Evolutionary conservation across 2,329 filamentous ascomycete genomes (phyloP), one percentile per base, ranked within the genome.

Genomic region (Pseudocercospora crystallina): DNA sequence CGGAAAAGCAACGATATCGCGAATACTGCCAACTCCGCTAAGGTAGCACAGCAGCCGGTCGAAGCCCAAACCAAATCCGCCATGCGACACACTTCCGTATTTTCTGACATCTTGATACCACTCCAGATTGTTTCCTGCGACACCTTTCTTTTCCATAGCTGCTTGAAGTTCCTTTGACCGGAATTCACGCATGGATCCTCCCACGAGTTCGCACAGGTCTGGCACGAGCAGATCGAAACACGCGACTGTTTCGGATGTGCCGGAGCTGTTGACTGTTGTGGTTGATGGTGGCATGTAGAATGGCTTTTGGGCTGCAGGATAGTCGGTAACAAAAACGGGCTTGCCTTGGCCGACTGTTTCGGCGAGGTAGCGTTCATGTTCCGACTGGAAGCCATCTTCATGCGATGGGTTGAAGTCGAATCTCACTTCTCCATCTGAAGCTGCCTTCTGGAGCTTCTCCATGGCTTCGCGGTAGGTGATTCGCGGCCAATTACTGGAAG

Each of bases 141-240:
- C 73, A 1, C 86, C 85, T 56, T 85, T 82, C 15, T 78, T 73
- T 34, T 78, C 75, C 90, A 95, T 95, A 44, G 85, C 84, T 46
- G 80, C 73, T 52, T 86, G 71, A 15, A 95, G 77, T 39, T 84
- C 74, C 1, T 80, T 72, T 32, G 90, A 74, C 37, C 87, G 82
- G 71, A 95, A 84, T 72, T 96, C 90, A 72, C 91, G 89, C 76
- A 96, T 83, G 3, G 90, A 95, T 32, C 91, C 91, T 20, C 91
- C 91, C 2, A 87, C 89, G 42, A 96, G 81, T 72, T 96, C 91
- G 66, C 89, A 90, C 50, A 92, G 79, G 52, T 90, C 87, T 12
- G 90, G 90, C 12, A 96, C 84, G 12, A 96, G 77, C 41, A 96
- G 80, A 69, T 96, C 91, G 67, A 96, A 96, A 72, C 90, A 95